phyloP scores from a whole-genome alignment of 106 monocot species.

The Dendrobium chrysotoxum region DNA sequence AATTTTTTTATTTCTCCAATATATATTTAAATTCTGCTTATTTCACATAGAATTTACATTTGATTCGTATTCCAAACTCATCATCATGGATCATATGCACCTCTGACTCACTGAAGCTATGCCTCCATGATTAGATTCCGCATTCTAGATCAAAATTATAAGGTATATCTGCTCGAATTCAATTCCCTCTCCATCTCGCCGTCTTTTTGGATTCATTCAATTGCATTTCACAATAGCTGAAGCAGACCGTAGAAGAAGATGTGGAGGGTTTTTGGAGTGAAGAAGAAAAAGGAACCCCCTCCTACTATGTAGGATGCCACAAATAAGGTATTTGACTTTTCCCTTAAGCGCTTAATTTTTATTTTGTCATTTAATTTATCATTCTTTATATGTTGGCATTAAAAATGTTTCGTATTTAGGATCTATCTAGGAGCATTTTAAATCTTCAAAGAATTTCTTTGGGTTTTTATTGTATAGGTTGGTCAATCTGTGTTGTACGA shows the following conservation, averaged over 20 bases:
- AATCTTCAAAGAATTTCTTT: not conserved
- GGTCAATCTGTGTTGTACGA: not conserved
- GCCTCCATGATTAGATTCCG: not conserved
- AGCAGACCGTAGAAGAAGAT: slow-evolving; percentile 17
- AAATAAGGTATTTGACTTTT: slow-evolving; percentile 35
- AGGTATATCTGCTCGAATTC: not conserved
- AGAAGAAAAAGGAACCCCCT: slow-evolving; percentile 80
- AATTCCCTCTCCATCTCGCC: not conserved
- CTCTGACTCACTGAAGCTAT: not conserved
- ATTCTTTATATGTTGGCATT: not conserved
- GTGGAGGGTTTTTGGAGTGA: slow-evolving; percentile 72
- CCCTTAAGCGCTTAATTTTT: no score
- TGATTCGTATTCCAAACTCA: no score
- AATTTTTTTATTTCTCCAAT: no score
- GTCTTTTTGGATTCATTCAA: not conserved
- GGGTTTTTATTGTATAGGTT: not conserved
- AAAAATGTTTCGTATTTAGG: not conserved
- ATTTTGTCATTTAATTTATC: no score
- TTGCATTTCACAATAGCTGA: not conserved
- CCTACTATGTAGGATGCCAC: slow-evolving; percentile 56
- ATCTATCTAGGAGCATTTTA: not conserved
- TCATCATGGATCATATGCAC: no score
- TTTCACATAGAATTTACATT: no score
- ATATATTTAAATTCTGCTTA: no score
- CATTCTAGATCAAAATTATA: not conserved